A percentile compares a stretch with the other conserved stretches of the same genome.
Conservation (phyloP, 805 yeast genomes). For the Candida chilensis region DNA sequence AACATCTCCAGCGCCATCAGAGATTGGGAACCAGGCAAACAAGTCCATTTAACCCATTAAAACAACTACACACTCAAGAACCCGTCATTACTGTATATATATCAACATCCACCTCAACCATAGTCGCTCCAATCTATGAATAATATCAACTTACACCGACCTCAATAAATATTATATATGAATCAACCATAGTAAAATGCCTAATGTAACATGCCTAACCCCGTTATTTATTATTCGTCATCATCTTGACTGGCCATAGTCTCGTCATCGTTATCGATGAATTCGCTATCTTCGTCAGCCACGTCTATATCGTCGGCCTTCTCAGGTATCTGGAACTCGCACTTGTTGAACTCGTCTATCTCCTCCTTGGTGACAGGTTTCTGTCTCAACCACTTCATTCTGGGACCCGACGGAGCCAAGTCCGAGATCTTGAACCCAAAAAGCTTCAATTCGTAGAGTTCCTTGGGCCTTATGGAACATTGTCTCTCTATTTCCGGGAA, state of each 20-base stretch:
- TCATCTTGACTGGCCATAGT: too few relatives aligned
- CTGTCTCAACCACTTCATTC: slow-evolving; percentile 92
- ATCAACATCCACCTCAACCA: too few relatives aligned
- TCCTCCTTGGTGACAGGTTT: slow-evolving; percentile 59
- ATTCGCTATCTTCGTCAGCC: slow-evolving; percentile 13
- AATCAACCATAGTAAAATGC: too few relatives aligned
- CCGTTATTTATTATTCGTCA: too few relatives aligned
- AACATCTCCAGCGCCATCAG: slow-evolving; percentile 66
- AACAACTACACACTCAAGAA: slow-evolving; percentile 1
- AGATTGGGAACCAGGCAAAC: slow-evolving; percentile 71
- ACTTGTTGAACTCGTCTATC: slow-evolving; percentile 48
- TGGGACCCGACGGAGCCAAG: slow-evolving; percentile 71
- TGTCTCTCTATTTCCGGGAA: slow-evolving; percentile 85
- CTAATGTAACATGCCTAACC: too few relatives aligned
- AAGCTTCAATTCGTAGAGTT: slow-evolving; percentile 60
- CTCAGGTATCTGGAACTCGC: slow-evolving; percentile 53
- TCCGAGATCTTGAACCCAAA: slow-evolving; percentile 85
- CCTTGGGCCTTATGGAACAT: slow-evolving; percentile 49
- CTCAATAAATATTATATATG: too few relatives aligned
- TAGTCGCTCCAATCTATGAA: too few relatives aligned
- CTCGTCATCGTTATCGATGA: slow-evolving; percentile 17
- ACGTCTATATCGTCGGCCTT: slow-evolving; percentile 17
- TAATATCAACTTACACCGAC: too few relatives aligned
- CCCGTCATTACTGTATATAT: too few relatives aligned
- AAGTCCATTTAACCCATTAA: slow-evolving; percentile 56